Evolutionary conservation across 495 filamentous ascomycete genomes (phyloP).

Genomic region (Elaphomyces granulatus): DNA sequence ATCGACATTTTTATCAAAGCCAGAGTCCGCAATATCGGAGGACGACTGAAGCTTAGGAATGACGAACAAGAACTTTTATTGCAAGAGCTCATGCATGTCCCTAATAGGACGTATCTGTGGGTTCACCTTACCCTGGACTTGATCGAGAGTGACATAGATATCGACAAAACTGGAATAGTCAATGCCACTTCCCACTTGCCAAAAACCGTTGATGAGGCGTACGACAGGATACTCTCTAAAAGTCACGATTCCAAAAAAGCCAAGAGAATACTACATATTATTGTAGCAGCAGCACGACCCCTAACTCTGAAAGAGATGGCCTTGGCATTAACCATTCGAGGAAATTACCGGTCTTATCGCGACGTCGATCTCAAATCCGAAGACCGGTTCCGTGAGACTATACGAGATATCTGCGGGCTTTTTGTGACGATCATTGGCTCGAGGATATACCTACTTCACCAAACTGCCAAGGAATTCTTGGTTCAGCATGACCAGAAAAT

Average conservation of each 20-base stretch:
- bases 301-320: constrained; percentile 28
- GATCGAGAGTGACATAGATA: too few relatives aligned
- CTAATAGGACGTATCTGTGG: too few relatives aligned
- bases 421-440: constrained; percentile 21
- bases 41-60: too few relatives aligned
- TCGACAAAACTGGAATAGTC: too few relatives aligned
- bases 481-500: constrained; percentile 9
- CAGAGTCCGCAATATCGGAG: too few relatives aligned
- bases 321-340: constrained; percentile 17
- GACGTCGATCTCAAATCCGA: constrained; percentile 1
- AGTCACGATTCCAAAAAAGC: constrained; percentile 14
- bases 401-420: constrained; percentile 26
- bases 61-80: too few relatives aligned
- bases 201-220: constrained; percentile 22
- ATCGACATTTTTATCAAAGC: too few relatives aligned
- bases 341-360: constrained; percentile 1
- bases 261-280: constrained; percentile 20
- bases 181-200: too few relatives aligned
- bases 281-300: constrained; percentile 25
- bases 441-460: constrained; percentile 29
- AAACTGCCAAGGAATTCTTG: constrained; percentile 29
- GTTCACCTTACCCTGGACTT: too few relatives aligned
- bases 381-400: constrained; percentile 9
- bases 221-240: constrained; percentile 25
- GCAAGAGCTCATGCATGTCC: too few relatives aligned